These are phyloP conservation scores for Staphylotrichum tortipilum DNA, from an alignment of 495 filamentous ascomycete genomes.

Conservation along the genomic window DNA sequence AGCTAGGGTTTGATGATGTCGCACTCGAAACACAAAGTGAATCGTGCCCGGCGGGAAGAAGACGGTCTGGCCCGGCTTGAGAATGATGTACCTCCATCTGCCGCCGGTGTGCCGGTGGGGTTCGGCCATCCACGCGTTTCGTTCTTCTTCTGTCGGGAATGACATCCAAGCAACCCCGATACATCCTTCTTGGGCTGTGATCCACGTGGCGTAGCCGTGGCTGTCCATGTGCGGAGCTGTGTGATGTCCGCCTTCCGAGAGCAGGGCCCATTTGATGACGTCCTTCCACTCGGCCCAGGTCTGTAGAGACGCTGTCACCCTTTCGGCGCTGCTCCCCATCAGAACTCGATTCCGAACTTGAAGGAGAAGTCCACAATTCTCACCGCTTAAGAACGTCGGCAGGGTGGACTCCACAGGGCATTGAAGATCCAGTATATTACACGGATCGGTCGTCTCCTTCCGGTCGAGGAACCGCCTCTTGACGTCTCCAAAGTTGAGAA, in stretches of 20 bases:
- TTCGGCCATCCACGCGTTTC: constrained; percentile 15
- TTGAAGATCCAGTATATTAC: constrained; percentile 12
- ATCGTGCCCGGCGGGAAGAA: constrained; percentile 29
- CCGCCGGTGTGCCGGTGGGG: constrained; percentile 16
- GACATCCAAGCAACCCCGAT: constrained; percentile 28
- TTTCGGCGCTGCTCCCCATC: constrained; percentile 4
- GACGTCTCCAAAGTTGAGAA: constrained; percentile 1
- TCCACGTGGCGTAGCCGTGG: constrained; percentile 3
- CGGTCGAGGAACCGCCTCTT: constrained; percentile 4
- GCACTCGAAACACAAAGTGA: constrained; percentile 27
- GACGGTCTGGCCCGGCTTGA: constrained; percentile 23
- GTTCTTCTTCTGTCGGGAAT: constrained; percentile 17
- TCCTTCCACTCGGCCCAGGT: constrained; percentile 10
- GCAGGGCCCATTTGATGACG: constrained; percentile 9
- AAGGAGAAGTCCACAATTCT: constrained; percentile 10
- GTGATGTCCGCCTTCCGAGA: constrained; percentile 14
- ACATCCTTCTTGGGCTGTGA: constrained; percentile 16
- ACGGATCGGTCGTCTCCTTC: constrained; percentile 7
- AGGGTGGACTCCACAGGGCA: constrained; percentile 6
- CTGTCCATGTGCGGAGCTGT: constrained; percentile 14
- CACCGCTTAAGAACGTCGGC: constrained; percentile 8
- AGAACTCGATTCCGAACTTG: background rate
- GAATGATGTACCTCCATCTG: constrained; percentile 24
- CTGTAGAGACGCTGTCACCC: background rate
- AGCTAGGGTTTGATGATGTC: constrained; percentile 12